Evolutionary conservation across 108 stramenopile species (phyloP), one percentile per base, ranked within the genome.

Genomic region (Chaetoceros muelleri): DNA sequence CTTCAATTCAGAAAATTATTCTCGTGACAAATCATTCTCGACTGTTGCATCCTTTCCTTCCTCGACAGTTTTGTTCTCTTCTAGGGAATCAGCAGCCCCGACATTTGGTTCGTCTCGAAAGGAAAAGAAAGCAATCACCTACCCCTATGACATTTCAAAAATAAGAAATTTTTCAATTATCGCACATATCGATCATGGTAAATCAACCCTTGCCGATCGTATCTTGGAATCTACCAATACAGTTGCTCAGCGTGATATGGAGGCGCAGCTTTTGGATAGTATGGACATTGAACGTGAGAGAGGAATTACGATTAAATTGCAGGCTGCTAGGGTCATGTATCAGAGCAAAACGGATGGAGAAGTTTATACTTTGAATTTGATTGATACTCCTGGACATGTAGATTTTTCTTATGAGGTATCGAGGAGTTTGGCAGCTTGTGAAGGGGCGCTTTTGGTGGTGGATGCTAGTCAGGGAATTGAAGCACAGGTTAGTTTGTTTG

Each of bases 381-480:
- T 91, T 59, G 86, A 86, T 57, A 93, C 89, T 25, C 81, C 90
- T 17, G 93, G 95, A 19, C 96, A 96, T 67, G 96, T 96, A 16
- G 96, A 96, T 82, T 99, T 99, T 52, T 71, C 76, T 40, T 96
- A 98, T 66, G 98, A 98, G 64, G 98, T 98, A 8, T 85, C 84
- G 16, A 75, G 98, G 30, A 94, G 93, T 72, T 74, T 99, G 58
- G 96, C 96, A 20, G 96, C 97, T 25, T 99, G 98, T 65, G 94
- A 99, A 70, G 98, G 98, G n/a, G 97, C 97, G 0, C 64, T 99
- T 44, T 75, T 99, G 30, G 96, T 99, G 1, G 98, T 99, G 3
- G 98, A 99, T 80, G 87, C 93, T 3, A 79, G 91, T 48, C 98
- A 99, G 66, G 96, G 98, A n/a, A 96, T 99, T 25, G 95, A 99